Evolutionary conservation across 1,284 basidiomycete genomes (phyloP).

Genomic region (Dichomitus squalens): DNA sequence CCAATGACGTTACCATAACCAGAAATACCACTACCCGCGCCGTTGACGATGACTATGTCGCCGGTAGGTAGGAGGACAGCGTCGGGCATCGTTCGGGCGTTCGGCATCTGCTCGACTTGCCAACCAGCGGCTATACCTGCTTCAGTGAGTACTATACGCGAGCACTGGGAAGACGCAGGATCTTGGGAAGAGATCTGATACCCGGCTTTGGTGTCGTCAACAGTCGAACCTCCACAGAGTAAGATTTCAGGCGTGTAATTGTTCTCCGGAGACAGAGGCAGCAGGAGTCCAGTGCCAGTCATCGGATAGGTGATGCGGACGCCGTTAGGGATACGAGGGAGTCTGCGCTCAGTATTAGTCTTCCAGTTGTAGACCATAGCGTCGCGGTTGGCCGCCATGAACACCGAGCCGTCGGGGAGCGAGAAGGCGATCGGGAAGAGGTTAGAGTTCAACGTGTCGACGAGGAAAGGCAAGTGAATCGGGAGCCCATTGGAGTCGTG

Average conservation of each 20-base stretch:
- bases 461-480: conserved; percentile 63
- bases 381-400: conserved; percentile 80
- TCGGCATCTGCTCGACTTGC: conserved; percentile 75
- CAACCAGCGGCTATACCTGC: conserved; percentile 72
- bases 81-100: conserved; percentile 77
- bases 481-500: conserved; percentile 66
- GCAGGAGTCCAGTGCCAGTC: conserved; percentile 70
- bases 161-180: conserved; percentile 73
- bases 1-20: conserved; percentile 81
- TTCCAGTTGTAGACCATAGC: conserved; percentile 82
- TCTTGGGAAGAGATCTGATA: conserved; percentile 71
- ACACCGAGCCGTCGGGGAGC: conserved; percentile 74
- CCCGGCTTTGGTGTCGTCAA: conserved; percentile 63
- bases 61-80: conserved; percentile 84
- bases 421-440: conserved; percentile 78
- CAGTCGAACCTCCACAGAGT: conserved; percentile 75
- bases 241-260: conserved; percentile 71
- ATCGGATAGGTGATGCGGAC: conserved; percentile 85
- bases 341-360: conserved; percentile 60
- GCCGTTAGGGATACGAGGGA: conserved; percentile 77
- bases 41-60: conserved; percentile 76
- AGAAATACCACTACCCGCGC: conserved; percentile 73
- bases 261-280: conserved; percentile 68
- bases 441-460: conserved; percentile 77
- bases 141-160: conserved; percentile 65